These are phyloP conservation scores for Auricularia auricula-judae DNA, from an alignment of 768 basidiomycete genomes.

Conservation along the genomic window DNA sequence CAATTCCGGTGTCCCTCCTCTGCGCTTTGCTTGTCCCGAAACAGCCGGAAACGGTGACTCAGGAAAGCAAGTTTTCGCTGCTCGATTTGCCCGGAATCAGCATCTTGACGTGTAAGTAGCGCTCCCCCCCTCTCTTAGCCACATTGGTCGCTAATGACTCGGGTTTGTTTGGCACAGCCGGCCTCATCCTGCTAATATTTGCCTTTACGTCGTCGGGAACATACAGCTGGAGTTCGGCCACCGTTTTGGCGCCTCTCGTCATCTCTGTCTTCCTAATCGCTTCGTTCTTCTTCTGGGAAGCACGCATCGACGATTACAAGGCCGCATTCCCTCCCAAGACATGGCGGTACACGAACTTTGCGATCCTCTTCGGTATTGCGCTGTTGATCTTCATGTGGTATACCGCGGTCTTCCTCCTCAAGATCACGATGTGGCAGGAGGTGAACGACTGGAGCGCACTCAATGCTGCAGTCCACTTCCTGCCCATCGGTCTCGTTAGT, in stretches of 20 bases:
- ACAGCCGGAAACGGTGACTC: constrained; percentile 1
- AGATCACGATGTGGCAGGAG: constrained; percentile 30
- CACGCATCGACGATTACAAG: constrained; percentile 23
- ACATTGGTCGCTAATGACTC: neutral
- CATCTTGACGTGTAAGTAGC: neutral
- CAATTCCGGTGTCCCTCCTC: constrained; percentile 20
- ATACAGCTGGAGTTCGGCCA: constrained; percentile 35
- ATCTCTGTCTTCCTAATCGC: constrained; percentile 29
- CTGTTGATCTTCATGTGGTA: constrained; percentile 34
- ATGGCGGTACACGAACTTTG: constrained; percentile 33
- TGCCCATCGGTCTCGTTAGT: neutral
- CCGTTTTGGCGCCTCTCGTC: constrained; percentile 35
- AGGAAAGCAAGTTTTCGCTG: neutral
- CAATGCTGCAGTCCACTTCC: constrained; percentile 23
- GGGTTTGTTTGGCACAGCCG: constrained; percentile 6
- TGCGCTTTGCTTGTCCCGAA: constrained; percentile 26
- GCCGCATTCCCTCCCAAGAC: constrained; percentile 35
- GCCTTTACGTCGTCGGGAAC: constrained; percentile 34
- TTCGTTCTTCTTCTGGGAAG: constrained; percentile 43
- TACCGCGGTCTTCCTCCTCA: constrained; percentile 23
- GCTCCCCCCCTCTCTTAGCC: neutral
- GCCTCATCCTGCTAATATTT: constrained; percentile 24
- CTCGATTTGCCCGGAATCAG: constrained; percentile 3
- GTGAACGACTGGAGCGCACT: constrained; percentile 32
- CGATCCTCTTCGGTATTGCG: constrained; percentile 26